Evolutionary conservation across 1,284 basidiomycete genomes (phyloP).

Genomic region (Melampsora larici-populina): DNA sequence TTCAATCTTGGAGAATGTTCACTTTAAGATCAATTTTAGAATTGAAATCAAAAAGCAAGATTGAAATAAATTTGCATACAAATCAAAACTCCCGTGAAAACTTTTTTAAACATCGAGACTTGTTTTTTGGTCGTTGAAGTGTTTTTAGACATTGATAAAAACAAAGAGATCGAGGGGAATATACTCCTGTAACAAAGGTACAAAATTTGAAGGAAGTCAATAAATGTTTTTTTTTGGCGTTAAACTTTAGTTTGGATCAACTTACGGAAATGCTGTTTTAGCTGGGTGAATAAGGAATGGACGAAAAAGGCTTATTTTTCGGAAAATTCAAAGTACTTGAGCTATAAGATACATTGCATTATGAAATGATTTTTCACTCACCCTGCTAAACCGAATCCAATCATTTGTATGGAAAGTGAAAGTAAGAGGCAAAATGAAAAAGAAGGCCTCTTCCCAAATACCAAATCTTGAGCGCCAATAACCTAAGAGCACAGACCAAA

Average conservation of each 20-base stretch:
- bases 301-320: conserved; percentile 29
- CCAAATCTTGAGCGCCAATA: conserved; percentile 19
- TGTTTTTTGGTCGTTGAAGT: conserved; percentile 1
- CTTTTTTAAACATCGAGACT: conserved; percentile 39
- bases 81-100: conserved; percentile 6
- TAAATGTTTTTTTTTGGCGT: not conserved
- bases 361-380: not conserved
- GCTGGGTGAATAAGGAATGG: conserved; percentile 35
- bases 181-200: conserved; percentile 6
- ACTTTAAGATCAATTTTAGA: too few relatives aligned
- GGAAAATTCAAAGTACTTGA: not conserved
- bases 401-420: conserved; percentile 25
- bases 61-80: conserved; percentile 11
- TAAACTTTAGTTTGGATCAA: not conserved
- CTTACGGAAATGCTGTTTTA: conserved; percentile 30
- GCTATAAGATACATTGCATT: too few relatives aligned
- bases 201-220: not conserved
- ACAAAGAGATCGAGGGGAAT: conserved; percentile 26
- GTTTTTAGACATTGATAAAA: conserved; percentile 21
- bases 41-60: not conserved
- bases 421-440: conserved; percentile 20
- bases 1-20: not conserved
- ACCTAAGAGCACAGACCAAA: conserved; percentile 10
- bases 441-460: conserved; percentile 21
- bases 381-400: conserved; percentile 42